These are phyloP conservation scores for Fusarium protoensiforme DNA, from an alignment of 2,329 filamentous ascomycete species.

Conservation along the genomic window DNA sequence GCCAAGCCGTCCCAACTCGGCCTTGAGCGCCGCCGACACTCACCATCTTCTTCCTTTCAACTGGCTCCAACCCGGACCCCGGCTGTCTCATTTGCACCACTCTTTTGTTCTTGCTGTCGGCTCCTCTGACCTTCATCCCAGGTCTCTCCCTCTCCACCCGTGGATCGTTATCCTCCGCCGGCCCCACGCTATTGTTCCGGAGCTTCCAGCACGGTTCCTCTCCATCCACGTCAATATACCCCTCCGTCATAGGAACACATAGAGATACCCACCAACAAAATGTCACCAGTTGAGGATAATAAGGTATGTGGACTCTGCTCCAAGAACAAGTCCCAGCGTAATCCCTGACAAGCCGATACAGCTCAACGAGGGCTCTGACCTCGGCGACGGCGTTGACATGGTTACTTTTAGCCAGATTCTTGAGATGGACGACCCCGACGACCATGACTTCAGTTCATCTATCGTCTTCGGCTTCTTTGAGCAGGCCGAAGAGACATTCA, in stretches of 20 bases:
- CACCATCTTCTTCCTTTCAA: conserved; percentile 14
- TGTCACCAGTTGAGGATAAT: conserved; percentile 48
- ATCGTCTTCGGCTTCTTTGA: conserved; percentile 95
- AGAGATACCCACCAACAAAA: conserved; percentile 32
- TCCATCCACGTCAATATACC: conserved; percentile 9
- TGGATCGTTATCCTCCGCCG: conserved; percentile 6
- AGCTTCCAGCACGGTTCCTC: conserved; percentile 17
- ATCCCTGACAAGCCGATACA: conserved; percentile 23
- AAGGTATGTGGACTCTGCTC: conserved; percentile 42
- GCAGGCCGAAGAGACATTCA: conserved; percentile 88
- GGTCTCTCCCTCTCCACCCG: conserved; percentile 12
- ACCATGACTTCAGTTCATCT: conserved; percentile 86
- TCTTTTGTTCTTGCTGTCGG: conserved; percentile 1
- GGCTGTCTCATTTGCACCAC: conserved; percentile 14
- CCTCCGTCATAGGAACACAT: conserved; percentile 20
- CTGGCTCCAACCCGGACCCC: conserved; percentile 8
- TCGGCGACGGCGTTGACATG: conserved; percentile 81
- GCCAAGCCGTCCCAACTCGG: conserved; percentile 19
- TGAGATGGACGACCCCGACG: conserved; percentile 95
- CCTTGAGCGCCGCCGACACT: conserved; percentile 21
- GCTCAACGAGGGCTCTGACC: conserved; percentile 62
- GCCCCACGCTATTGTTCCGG: conserved; percentile 21
- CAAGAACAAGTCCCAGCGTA: not conserved
- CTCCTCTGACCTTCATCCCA: conserved; percentile 26
- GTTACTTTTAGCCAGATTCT: conserved; percentile 93